Evolutionary conservation across 208 protist species (phyloP), one percentile per base, ranked within the genome.

Genomic region (Strigomonas culicis): DNA sequence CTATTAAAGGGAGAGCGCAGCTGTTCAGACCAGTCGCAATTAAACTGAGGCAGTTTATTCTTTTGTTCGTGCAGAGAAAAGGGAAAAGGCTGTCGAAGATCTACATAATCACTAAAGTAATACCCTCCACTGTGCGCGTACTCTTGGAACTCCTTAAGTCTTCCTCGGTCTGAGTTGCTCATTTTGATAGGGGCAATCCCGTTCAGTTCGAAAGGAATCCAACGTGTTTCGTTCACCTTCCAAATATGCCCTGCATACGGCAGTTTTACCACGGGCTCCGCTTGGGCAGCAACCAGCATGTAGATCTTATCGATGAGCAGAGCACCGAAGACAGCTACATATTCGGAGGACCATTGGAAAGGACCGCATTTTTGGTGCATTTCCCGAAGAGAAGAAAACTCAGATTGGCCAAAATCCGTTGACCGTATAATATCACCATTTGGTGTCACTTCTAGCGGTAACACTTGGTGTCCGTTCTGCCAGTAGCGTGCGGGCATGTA

Each of bases 61-160:
- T 62, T 63, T 15, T 27, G 41, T 4, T 69, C 53, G 1, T 39
- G 65, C 36, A 68, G 58, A 4, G 60, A 59, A 75, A 93, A 95
- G 1, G 90, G 90, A 59, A 95, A 95, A 1, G 80, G 90, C 28
- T 84, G 59, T 22, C 65, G 77, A 24, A 95, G 41, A 44, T 95
- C 73, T 4, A 74, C 79, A 31, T 88, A 80, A 63, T 93, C 86
- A 10, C 75, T 86, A 71, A 87, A 95, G 68, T 86, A 95, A 65
- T 92, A 93, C n/a, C 90, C 90, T 21, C 78, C 80, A 61, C 76
- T 66, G 73, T 83, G 82, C 0, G 66, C 71, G 63, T 87, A 83
- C 22, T 84, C 69, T 50, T 80, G 74, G 68, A 95, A 93, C 62
- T 95, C 82, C 13, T 64, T 63, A 6, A 93, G 68, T n/a, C 84